These are phyloP conservation scores for Glonium stellatum DNA, from an alignment of 495 filamentous ascomycete genomes.

Conservation along the genomic window DNA sequence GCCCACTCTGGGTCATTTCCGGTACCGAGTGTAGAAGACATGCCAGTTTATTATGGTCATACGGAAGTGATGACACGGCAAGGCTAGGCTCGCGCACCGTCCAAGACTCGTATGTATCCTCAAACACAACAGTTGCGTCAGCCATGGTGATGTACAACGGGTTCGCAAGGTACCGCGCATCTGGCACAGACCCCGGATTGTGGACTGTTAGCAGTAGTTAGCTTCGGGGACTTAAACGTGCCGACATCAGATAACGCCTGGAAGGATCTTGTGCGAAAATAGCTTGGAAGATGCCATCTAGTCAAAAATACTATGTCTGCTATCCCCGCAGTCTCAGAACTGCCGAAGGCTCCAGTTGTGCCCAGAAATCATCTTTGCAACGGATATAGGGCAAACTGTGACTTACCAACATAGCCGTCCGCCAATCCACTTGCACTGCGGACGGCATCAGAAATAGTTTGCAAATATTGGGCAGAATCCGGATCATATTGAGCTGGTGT, in stretches of 20 bases:
- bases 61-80: conserved; percentile 6
- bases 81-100: background rate
- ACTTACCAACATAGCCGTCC: conserved; percentile 26
- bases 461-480: conserved; percentile 33
- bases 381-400: background rate
- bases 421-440: conserved; percentile 24
- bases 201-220: conserved; percentile 19
- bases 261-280: background rate
- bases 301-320: no score
- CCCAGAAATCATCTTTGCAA: background rate
- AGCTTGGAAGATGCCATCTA: no score
- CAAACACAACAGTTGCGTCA: conserved; percentile 24
- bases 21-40: conserved; percentile 21
- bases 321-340: no score
- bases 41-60: conserved; percentile 9
- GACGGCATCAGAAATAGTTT: conserved; percentile 30
- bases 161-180: conserved; percentile 18
- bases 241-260: conserved; percentile 12
- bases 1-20: background rate
- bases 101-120: conserved; percentile 19
- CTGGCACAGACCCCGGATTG: conserved; percentile 26
- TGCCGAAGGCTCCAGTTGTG: background rate
- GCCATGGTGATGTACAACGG: conserved; percentile 9
- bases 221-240: conserved; percentile 20
- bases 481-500: conserved; percentile 26